Evolutionary conservation across 371 early-diverging fungal species (phyloP).

Genomic region (Mortierella sp.): DNA sequence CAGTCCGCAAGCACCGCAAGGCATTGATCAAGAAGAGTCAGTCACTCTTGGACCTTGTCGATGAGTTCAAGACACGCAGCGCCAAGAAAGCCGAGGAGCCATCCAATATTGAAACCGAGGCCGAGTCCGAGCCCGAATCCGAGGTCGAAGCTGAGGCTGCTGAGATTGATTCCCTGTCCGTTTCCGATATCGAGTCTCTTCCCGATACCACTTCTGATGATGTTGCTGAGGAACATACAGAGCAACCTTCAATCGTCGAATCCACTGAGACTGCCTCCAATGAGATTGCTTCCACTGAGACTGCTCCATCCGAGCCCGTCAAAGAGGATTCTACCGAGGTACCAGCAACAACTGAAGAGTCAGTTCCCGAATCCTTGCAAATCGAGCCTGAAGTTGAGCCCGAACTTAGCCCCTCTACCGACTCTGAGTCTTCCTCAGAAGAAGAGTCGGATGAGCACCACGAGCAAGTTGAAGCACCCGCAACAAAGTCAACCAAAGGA

Average conservation of each 20-base stretch:
- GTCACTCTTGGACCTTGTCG: conserved; percentile 31
- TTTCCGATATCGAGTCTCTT: conserved; percentile 47
- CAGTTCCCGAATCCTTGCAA: not conserved
- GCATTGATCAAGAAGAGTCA: conserved; percentile 52
- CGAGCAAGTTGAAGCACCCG: not conserved
- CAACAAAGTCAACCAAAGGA: not conserved
- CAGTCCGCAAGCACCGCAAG: conserved; percentile 42
- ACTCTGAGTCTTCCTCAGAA: conserved; percentile 13
- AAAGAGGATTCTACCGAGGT: not conserved
- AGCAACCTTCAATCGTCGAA: not conserved
- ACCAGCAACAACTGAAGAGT: not conserved
- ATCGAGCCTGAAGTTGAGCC: conserved; percentile 5
- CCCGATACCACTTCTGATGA: conserved; percentile 20
- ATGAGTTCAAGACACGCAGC: conserved; percentile 37
- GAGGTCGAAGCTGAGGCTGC: conserved; percentile 8
- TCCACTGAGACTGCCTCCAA: not conserved
- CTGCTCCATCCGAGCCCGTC: not conserved
- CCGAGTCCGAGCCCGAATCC: conserved; percentile 12
- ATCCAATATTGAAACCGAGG: not conserved
- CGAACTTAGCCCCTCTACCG: conserved; percentile 12
- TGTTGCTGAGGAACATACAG: conserved; percentile 4
- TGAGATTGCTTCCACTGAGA: not conserved
- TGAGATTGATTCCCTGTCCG: conserved; percentile 7
- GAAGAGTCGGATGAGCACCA: not conserved
- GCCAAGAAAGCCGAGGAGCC: not conserved